Base-by-base conservation (phyloP, 2,329 filamentous ascomycete genomes). In the Byssochlamys sp. region DNA sequence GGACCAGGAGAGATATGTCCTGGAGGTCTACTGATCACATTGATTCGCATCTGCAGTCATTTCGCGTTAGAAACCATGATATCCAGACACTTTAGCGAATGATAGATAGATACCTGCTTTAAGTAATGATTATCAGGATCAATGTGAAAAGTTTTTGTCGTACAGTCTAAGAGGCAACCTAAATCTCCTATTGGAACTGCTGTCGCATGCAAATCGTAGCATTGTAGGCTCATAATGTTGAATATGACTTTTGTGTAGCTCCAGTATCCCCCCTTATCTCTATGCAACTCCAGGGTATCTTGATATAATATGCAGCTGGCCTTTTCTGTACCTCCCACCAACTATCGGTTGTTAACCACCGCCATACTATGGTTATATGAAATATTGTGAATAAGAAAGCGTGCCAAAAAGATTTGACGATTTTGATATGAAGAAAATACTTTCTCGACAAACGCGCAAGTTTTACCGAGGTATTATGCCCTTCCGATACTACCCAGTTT, bases 1-100 rank as follows among this genome's bases (percentile, higher is more conserved):
- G 87, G 94, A 99, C 73, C 87, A 90, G 67, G 84, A 88, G 61
- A 83, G 94, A 71, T 99, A 97, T 77, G 92, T 99, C 55, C 81
- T 99, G 57, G 94, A 99, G 78, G 94, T 97, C 57, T 97, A 97
- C 76, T 97, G 89, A 64, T 54, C 28, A 3, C 24, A 10, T 27
- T 33, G n/a, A 12, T 25, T 28, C 6, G 35, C 14, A n/a, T 49
- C 35, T 51, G 24, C 49, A 26, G 5, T 51, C 12, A 26, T 51
- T 51, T 51, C 14, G 49, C 10, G 24, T 51, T 51, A 28, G 9
- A 51, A 25, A 14, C 10, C 49, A 26, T 26, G n/a, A 51, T 51
- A 51, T 51, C 49, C 49, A 7, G 49, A 51, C 2, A 14, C 35
- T 49, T 35, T 57, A 57, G 52, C 25, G 39, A n/a, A 45, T 45